Percentiles rank a stretch among this genome's conserved stretches.
Evolutionary conservation across 345 rosid species (phyloP).

Genomic region (Melastoma malabathricum): DNA sequence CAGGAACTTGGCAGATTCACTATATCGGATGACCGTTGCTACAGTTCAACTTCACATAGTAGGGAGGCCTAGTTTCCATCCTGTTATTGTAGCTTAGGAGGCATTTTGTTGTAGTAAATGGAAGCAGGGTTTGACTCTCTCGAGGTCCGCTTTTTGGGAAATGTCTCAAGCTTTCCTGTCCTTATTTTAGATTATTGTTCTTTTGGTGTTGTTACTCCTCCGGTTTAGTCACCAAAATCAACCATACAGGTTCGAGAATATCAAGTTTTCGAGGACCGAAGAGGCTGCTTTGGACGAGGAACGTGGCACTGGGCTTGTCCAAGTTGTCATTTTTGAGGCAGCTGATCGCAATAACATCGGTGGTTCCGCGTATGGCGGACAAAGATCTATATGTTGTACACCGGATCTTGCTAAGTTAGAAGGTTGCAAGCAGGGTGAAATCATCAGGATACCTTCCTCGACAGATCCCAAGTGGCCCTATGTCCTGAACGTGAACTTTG

Average conservation of each 20-base stretch:
- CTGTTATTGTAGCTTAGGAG: no score
- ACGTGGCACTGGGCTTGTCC: conserved; percentile 47
- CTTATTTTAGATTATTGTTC: no score
- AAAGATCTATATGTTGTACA: conserved; percentile 92
- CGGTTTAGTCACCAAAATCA: conserved; percentile 6
- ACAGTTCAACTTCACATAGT: no score
- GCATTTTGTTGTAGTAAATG: no score
- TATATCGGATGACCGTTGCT: no score
- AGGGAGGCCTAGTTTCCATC: no score
- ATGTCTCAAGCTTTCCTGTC: no score
- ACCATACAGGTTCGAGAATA: conserved; percentile 51
- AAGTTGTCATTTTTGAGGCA: conserved; percentile 83
- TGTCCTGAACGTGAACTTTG: conserved; percentile 49
- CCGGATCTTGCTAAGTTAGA: conserved; percentile 91
- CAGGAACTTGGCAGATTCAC: no score
- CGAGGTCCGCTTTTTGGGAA: no score
- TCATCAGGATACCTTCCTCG: conserved; percentile 73
- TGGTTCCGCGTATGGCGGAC: conserved; percentile 98
- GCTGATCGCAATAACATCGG: conserved; percentile 89
- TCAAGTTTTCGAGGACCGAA: conserved; percentile 61
- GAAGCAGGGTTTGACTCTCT: no score
- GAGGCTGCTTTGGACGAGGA: conserved; percentile 30
- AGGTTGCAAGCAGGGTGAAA: conserved; percentile 91
- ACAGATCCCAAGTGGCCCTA: conserved; percentile 64
- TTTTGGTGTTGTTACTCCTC: no score